A percentile compares a stretch with the other conserved stretches of the same genome.
phyloP scores from a whole-genome alignment of 2,329 filamentous ascomycete genomes.

The Neocucurbitaria cava region DNA sequence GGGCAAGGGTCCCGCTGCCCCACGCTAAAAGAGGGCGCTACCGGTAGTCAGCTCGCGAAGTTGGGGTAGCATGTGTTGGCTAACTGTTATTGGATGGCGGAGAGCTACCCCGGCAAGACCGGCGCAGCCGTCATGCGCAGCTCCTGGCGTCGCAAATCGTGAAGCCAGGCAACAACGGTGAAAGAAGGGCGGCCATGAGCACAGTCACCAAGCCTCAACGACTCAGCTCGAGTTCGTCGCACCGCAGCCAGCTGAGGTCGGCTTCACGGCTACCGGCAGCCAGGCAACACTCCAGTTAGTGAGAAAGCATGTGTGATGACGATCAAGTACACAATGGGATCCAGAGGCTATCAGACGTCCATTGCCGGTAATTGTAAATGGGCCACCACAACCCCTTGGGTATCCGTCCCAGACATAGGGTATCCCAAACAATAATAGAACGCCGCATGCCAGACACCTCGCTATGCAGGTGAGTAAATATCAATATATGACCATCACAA shows the following conservation, averaged over 20 bases:
- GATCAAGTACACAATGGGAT: neutral
- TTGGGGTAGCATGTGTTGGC: slow-evolving; percentile 15
- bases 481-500: slow-evolving; percentile 6
- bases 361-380: neutral
- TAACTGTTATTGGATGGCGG: slow-evolving; percentile 10
- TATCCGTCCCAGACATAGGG: slow-evolving; percentile 10
- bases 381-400: neutral
- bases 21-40: slow-evolving; percentile 1
- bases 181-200: too few species aligned
- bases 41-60: neutral
- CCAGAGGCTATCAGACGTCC: neutral
- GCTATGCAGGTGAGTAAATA: slow-evolving; percentile 44
- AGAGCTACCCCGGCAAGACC: neutral
- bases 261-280: neutral
- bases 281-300: too few species aligned
- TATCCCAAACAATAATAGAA: slow-evolving; percentile 21
- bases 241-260: neutral
- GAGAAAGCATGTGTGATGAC: too few species aligned
- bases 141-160: too few species aligned
- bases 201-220: too few species aligned
- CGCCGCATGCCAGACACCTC: slow-evolving; percentile 45
- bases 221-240: too few species aligned
- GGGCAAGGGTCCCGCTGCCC: neutral
- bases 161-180: too few species aligned
- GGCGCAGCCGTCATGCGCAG: too few species aligned